Conservation (phyloP, 257 asterid species). For the Scutellaria galericulata region DNA sequence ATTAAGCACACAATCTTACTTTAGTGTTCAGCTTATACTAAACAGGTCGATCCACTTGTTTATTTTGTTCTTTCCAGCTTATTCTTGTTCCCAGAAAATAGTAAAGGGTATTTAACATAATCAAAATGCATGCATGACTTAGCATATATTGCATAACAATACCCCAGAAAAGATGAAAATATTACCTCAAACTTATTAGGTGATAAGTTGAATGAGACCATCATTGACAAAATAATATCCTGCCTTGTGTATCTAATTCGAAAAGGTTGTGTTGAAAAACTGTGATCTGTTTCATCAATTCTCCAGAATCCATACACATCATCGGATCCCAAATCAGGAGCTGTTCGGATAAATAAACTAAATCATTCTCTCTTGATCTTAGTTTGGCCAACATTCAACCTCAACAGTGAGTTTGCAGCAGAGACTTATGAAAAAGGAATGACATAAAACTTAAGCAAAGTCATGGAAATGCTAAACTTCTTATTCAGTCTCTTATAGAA, state of each 20-base stretch:
- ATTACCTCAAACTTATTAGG: conserved; percentile 63
- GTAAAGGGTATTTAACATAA: neutral
- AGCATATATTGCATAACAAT: neutral
- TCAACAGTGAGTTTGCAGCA: conserved; percentile 19
- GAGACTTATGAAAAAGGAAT: conserved; percentile 16
- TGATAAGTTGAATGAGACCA: conserved; percentile 84
- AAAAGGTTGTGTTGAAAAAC: conserved; percentile 90
- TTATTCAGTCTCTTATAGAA: conserved; percentile 11
- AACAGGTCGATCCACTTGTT: conserved; percentile 10
- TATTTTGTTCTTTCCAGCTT: neutral
- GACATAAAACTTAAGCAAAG: conserved; percentile 18
- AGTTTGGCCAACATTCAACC: conserved; percentile 13
- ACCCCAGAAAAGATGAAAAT: neutral
- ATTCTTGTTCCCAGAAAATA: neutral
- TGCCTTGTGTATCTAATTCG: conserved; percentile 86
- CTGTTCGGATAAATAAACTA: conserved; percentile 53
- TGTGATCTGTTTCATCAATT: conserved; percentile 85
- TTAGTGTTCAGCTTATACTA: conserved; percentile 2
- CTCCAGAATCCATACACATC: conserved; percentile 83
- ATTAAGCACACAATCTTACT: neutral
- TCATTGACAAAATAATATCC: conserved; percentile 83
- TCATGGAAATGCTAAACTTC: neutral
- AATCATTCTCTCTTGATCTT: conserved; percentile 32
- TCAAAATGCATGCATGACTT: neutral
- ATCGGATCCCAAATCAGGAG: conserved; percentile 87